Evolutionary conservation across 75 land plant genomes (phyloP), one percentile per base, ranked within the genome.

Genomic region (Larix kaempferi): DNA sequence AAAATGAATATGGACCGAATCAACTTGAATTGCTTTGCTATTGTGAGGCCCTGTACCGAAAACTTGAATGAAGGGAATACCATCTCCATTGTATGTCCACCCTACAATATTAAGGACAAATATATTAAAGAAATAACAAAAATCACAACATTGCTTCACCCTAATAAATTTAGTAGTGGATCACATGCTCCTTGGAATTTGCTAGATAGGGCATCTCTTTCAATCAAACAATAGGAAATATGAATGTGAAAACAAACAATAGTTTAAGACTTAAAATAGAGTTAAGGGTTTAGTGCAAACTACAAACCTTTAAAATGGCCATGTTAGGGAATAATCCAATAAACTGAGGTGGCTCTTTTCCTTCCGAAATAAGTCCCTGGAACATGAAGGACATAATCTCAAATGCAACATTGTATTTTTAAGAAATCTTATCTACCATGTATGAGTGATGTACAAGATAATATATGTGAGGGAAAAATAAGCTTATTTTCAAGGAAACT

Each of bases 1-100:
- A 56, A 59, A n/a, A 61, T 61, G 57, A 27, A 77, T 80, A 71
- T 86, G 5, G 49, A 96, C 99, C 79, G 97, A 87, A 26, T 96
- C 96, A 76, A 96, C 96, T 91, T 96, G 99, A 73, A 87, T 74
- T 72, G 88, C 91, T 80, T 88, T 92, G 27, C 82, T 90, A 80
- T 91, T 96, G 74, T 93, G 91, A 17, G 81, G 80, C 58, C 89
- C 83, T 59, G 91, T 80, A 52, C 90, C 93, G 76, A 91, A 88
- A 57, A 96, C 83, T 58, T 78, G 90, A 66, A 96, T 78, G 27
- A 96, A 81, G 19, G 94, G 88, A 78, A 93, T 78, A 63, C 83
- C 66, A 76, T 91, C 93, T 19, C 82, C 71, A 56, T 78, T 77
- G 78, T 93, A 93, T 39, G 91, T 89, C 94, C 91, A 78, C 94